These are phyloP conservation scores for Fusarium nurragi DNA, from an alignment of 2,329 filamentous ascomycete genomes.

Conservation along the genomic window DNA sequence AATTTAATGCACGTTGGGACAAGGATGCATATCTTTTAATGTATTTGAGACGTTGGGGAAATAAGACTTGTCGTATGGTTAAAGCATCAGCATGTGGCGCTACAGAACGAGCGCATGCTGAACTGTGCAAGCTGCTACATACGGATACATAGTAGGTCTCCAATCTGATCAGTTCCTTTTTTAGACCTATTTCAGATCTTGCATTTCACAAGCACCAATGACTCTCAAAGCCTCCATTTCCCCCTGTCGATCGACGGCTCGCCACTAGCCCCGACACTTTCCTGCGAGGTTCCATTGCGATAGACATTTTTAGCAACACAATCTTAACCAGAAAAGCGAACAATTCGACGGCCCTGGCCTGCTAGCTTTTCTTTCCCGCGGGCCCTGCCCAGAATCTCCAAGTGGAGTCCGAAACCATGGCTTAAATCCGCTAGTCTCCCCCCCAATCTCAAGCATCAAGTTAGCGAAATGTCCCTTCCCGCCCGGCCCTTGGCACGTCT, in stretches of 20 bases:
- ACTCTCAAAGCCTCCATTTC: background rate
- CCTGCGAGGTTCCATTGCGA: conserved; percentile 14
- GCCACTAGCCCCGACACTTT: conserved; percentile 3
- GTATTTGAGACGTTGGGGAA: background rate
- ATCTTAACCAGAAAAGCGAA: background rate
- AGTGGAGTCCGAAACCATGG: conserved; percentile 1
- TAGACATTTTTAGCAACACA: conserved; percentile 30
- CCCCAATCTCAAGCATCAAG: conserved; percentile 9
- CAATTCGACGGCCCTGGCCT: background rate
- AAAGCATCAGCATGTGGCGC: background rate
- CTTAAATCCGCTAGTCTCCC: conserved; percentile 7
- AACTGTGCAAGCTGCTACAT: background rate
- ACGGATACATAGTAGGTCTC: no score
- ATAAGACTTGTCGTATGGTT: background rate
- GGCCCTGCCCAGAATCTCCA: background rate
- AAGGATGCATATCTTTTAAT: conserved; percentile 9
- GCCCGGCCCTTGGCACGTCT: conserved; percentile 31
- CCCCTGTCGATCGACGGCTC: conserved; percentile 23
- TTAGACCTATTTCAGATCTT: conserved; percentile 12
- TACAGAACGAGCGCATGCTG: background rate
- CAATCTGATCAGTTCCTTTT: background rate
- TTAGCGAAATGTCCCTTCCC: conserved; percentile 22
- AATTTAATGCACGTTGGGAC: background rate
- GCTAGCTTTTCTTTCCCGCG: no score
- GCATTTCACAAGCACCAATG: conserved; percentile 3